These are phyloP conservation scores for Colletotrichum tropicale DNA, from an alignment of 2,329 filamentous ascomycete genomes.

Conservation along the genomic window DNA sequence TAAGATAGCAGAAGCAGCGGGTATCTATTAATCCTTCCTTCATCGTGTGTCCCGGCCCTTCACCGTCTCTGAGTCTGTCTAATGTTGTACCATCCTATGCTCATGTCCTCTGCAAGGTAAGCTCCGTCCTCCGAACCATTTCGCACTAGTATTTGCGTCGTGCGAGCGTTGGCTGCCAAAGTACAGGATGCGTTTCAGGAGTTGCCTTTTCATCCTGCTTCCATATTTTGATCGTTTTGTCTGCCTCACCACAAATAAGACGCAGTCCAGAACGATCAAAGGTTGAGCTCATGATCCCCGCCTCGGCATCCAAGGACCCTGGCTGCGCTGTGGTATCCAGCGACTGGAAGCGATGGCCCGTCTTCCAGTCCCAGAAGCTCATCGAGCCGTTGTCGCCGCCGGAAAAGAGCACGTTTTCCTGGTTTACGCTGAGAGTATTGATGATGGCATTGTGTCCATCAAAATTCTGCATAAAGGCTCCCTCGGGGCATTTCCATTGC, in stretches of 20 bases:
- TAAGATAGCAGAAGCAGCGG: background rate
- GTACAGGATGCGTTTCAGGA: slow-evolving; percentile 86
- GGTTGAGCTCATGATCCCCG: slow-evolving; percentile 91
- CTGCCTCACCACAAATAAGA: slow-evolving; percentile 91
- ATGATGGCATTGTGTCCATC: slow-evolving; percentile 96
- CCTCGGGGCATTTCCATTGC: slow-evolving; percentile 99
- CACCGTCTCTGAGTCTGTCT: background rate
- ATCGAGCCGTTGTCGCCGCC: slow-evolving; percentile 95
- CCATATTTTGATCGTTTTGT: slow-evolving; percentile 99
- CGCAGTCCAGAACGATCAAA: slow-evolving; percentile 90
- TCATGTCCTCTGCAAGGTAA: background rate
- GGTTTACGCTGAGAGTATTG: slow-evolving; percentile 91
- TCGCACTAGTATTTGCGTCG: slow-evolving; percentile 71
- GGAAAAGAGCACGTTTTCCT: slow-evolving; percentile 93
- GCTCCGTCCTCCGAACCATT: background rate
- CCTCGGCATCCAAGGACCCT: slow-evolving; percentile 90
- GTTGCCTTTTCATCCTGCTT: slow-evolving; percentile 91
- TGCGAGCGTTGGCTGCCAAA: slow-evolving; percentile 86
- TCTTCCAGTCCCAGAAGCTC: slow-evolving; percentile 99
- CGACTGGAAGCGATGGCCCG: slow-evolving; percentile 88
- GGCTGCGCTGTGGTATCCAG: slow-evolving; percentile 93
- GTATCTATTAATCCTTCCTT: slow-evolving; percentile 5
- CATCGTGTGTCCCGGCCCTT: background rate
- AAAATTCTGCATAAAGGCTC: slow-evolving; percentile 99
- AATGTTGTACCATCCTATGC: slow-evolving; percentile 1